Conservation (phyloP, 805 yeast genomes). For the Starmerella gropengiesseri region DNA sequence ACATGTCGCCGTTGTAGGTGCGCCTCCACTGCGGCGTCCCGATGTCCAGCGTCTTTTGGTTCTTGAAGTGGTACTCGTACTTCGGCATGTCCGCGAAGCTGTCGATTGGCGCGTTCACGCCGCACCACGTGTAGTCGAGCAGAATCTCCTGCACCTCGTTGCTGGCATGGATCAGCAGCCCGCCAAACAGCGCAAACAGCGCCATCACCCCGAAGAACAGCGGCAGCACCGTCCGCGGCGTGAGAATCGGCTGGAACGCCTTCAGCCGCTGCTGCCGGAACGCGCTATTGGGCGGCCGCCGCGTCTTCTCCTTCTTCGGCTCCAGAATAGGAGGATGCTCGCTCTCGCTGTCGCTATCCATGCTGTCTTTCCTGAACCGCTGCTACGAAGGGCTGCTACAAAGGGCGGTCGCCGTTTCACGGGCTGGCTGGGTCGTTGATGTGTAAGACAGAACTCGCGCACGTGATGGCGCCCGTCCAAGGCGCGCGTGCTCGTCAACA, state of each 20-base stretch:
- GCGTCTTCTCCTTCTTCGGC: slow-evolving; percentile 31
- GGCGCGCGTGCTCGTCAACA: too few relatives aligned
- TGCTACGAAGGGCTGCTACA: neutral
- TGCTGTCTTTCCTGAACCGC: neutral
- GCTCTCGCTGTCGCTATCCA: slow-evolving; percentile 24
- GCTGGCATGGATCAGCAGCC: slow-evolving; percentile 70
- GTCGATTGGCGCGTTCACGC: slow-evolving; percentile 37
- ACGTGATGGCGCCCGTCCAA: too few relatives aligned
- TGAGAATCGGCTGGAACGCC: slow-evolving; percentile 78
- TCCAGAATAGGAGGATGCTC: slow-evolving; percentile 24
- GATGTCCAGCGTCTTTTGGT: slow-evolving; percentile 20
- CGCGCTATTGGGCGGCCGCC: slow-evolving; percentile 37
- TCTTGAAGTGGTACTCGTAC: slow-evolving; percentile 43
- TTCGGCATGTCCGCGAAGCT: slow-evolving; percentile 45
- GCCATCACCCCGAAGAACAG: slow-evolving; percentile 61
- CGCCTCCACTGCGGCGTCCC: slow-evolving; percentile 55
- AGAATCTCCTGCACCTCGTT: slow-evolving; percentile 62
- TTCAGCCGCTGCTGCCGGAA: slow-evolving; percentile 47
- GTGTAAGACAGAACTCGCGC: neutral
- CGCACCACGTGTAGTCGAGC: slow-evolving; percentile 68
- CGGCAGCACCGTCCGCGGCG: slow-evolving; percentile 86
- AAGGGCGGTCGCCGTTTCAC: neutral
- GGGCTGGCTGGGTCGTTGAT: neutral
- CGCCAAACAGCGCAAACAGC: slow-evolving; percentile 83
- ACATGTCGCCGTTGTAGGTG: slow-evolving; percentile 36